Evolutionary conservation across 495 filamentous ascomycete genomes (phyloP), one percentile per base, ranked within the genome.

Genomic region (Ramalina peruviana): DNA sequence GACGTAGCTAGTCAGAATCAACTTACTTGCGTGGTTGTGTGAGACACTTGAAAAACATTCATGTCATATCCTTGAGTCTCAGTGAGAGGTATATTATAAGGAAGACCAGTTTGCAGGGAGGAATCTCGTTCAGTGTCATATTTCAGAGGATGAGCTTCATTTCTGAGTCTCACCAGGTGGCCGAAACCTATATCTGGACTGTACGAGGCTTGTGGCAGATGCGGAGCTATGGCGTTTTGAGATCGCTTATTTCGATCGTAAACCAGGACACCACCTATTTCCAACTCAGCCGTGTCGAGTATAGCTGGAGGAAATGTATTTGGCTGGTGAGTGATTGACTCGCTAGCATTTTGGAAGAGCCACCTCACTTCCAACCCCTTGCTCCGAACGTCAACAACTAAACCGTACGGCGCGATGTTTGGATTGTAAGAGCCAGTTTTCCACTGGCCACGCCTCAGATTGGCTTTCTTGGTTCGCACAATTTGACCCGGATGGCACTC

Each of bases 61-160:
- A 80, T 51, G 51, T 82, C 78, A 58, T 72, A 78, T 1, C 77
- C 77, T 50, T 72, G 65, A 5, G 66, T 72, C 25, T 68, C 62
- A n/a, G 62, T 64, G n/a, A 64, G 55, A 17, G 73, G 67, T 26
- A 79, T 69, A 20, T 63, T 62, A 26, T 58, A 7, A 4, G 30
- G 5, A 33, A 11, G 12, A 11, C 7, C 30, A 33, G 30, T 11
- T 10, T 33, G 30, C 30, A 36, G 10, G 58, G 50, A 19, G 65
- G 63, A 36, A 68, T 58, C 43, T 79, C 79, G 51, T 75, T 80
- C 12, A 57, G 46, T 33, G 63, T 65, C 3, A 33, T 33, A 3
- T 33, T 33, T 7, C 30, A 3, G 5, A 33, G 74, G 75, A 19
- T 40, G 60, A 0, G 58, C 55, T 15, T 72, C 53, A 50, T 80